These are phyloP conservation scores for Coemansia sp. DNA, from an alignment of 192 early-diverging fungal species.

Conservation along the genomic window DNA sequence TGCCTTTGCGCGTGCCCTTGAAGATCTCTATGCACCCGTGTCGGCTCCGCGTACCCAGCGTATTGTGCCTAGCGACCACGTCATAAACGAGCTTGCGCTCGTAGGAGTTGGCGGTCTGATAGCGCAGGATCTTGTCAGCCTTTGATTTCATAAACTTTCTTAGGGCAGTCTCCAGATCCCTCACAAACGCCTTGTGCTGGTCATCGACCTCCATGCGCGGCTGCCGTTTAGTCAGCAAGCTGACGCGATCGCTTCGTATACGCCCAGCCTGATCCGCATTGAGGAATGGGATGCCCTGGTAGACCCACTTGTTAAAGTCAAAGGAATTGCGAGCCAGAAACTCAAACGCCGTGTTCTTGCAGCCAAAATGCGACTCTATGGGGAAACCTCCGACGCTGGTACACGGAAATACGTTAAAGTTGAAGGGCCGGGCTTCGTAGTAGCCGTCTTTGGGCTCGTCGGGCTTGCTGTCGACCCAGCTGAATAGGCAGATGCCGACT, in stretches of 20 bases:
- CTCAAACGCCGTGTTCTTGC: constrained; percentile 59
- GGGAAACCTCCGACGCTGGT: constrained; percentile 21
- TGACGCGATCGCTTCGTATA: constrained; percentile 18
- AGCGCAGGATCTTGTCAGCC: constrained; percentile 10
- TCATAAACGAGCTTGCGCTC: constrained; percentile 78
- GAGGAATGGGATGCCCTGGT: constrained; percentile 72
- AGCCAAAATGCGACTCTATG: constrained; percentile 41
- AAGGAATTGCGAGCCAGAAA: constrained; percentile 78
- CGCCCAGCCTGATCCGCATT: constrained; percentile 19
- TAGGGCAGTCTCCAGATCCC: constrained; percentile 19
- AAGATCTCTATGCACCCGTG: constrained; percentile 44
- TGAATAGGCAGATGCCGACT: constrained; percentile 82
- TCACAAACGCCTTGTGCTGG: constrained; percentile 17
- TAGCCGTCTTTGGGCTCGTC: constrained; percentile 11
- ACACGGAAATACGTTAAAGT: constrained; percentile 83
- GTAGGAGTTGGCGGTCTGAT: constrained; percentile 57
- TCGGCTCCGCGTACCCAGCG: constrained; percentile 39
- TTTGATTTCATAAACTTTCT: constrained; percentile 12
- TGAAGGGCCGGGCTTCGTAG: constrained; percentile 81
- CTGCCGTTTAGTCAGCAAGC: constrained; percentile 23
- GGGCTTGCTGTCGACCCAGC: constrained; percentile 51
- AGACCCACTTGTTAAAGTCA: constrained; percentile 89
- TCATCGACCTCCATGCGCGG: constrained; percentile 17
- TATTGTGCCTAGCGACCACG: constrained; percentile 56
- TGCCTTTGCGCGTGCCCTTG: constrained; percentile 37